Evolutionary conservation across 2,329 filamentous ascomycete genomes (phyloP), one percentile per base, ranked within the genome.

Genomic region (Phialophora expanda): DNA sequence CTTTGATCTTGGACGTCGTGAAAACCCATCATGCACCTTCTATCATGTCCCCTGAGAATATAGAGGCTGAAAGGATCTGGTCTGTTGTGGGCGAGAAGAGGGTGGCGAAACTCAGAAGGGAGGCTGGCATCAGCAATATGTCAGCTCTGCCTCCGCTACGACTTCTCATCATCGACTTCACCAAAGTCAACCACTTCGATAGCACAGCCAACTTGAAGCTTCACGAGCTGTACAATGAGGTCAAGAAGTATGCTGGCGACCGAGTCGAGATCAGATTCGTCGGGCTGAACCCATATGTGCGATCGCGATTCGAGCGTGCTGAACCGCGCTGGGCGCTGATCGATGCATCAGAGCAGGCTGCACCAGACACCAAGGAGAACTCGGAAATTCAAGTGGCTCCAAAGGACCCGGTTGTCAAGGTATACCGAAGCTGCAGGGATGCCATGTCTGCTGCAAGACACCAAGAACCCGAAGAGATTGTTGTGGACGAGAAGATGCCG

Each of bases 181-280:
- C 75, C 0, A 79, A 80, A 61, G 82, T 85, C n/a, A 81, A 82
- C 17, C 82, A 85, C 65, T 78, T 85, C 8, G 85, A 87, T 63
- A 80, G 80, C 0, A 87, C 85, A 0, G 85, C 82, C 0, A 77
- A 84, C 3, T 76, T 78, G 0, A 81, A 84, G 9, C 73, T 87
- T 5, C 77, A 77, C 38, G 82, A 83, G 32, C 73, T 87, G 17
- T 77, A 81, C 24, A 76, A 75, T 14, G 83, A 85, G 68, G 68
- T 86, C 3, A 76, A 79, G 20, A 79, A 79, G 26, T 87, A 84
- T 59, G 81, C 79, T 0, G 84, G 85, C 0, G 74, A 78, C 2
- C 72, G 74, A 0, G 76, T 83, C 0, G 78, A 83, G 61, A 70
- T 86, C 2, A 73, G 84, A 0, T 83, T 87, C 55, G 80, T 82